phyloP scores from a whole-genome alignment of 345 rosid genomes.

The Alliaria petiolata region DNA sequence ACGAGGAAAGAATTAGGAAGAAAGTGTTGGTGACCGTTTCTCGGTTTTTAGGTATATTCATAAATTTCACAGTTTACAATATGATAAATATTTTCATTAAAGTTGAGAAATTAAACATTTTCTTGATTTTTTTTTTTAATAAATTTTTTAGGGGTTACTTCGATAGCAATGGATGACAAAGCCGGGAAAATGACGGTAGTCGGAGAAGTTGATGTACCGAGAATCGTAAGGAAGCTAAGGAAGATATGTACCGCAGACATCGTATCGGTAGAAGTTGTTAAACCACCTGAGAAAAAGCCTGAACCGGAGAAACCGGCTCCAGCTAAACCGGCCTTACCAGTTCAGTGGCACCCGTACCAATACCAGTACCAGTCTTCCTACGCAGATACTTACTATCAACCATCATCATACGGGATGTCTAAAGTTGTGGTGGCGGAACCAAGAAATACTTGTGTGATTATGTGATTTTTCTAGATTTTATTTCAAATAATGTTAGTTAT shows the following conservation, averaged over 20 bases:
- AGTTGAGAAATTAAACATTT: not conserved
- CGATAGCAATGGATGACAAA: conserved; percentile 52
- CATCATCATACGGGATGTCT: not conserved
- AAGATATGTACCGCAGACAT: conserved; percentile 48
- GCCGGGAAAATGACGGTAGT: conserved; percentile 56
- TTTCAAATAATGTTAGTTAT: not conserved
- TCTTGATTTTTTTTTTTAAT: not conserved
- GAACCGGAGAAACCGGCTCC: conserved; percentile 32
- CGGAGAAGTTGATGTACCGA: conserved; percentile 49
- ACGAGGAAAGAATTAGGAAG: conserved; percentile 42
- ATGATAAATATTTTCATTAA: not conserved
- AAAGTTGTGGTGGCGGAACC: conserved; percentile 5
- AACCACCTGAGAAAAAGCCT: conserved; percentile 59
- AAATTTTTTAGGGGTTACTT: conserved; percentile 48
- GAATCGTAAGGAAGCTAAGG: conserved; percentile 43
- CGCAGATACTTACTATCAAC: conserved; percentile 1
- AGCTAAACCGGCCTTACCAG: conserved; percentile 8
- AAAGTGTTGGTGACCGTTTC: conserved; percentile 53
- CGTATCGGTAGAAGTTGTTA: conserved; percentile 55
- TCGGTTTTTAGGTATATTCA: conserved; percentile 40
- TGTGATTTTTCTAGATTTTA: conserved; percentile 3
- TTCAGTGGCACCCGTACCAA: not conserved
- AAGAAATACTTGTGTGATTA: conserved; percentile 26
- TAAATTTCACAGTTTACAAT: not conserved
- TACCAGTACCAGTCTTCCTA: conserved; percentile 5